Evolutionary conservation across 2,329 filamentous ascomycete genomes (phyloP).

Genomic region (Colletotrichum filicis): DNA sequence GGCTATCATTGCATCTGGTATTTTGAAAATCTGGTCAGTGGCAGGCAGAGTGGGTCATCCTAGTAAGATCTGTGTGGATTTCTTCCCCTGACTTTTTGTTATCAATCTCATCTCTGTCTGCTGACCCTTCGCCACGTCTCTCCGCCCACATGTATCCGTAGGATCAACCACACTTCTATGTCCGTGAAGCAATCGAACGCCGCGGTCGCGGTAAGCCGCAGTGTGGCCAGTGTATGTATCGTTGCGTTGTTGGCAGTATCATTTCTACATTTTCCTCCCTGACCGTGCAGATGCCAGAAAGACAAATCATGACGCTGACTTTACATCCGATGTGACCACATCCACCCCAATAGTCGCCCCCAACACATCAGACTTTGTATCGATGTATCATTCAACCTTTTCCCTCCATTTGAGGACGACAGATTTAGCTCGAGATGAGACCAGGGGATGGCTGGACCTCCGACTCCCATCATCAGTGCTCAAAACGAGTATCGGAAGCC

Average conservation of each 20-base stretch:
- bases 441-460: too few relatives aligned
- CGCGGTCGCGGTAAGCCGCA: not conserved
- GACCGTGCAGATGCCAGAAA: not conserved
- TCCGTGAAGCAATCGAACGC: too few relatives aligned
- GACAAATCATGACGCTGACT: conserved; percentile 1
- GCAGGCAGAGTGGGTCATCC: not conserved
- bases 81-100: not conserved
- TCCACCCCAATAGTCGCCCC: not conserved
- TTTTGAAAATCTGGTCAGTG: not conserved
- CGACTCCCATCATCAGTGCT: too few relatives aligned
- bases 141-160: too few relatives aligned
- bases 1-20: not conserved
- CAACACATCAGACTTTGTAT: not conserved
- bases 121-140: not conserved
- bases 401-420: not conserved
- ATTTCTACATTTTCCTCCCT: not conserved
- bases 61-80: not conserved
- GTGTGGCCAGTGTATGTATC: too few relatives aligned
- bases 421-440: not conserved
- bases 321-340: not conserved
- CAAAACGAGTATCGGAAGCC: too few relatives aligned
- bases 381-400: not conserved
- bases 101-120: not conserved
- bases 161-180: too few relatives aligned
- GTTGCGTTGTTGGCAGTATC: not conserved